Evolutionary conservation across 805 yeast species (phyloP), one percentile per base, ranked within the genome.

Genomic region (Yarrowia divulgata): DNA sequence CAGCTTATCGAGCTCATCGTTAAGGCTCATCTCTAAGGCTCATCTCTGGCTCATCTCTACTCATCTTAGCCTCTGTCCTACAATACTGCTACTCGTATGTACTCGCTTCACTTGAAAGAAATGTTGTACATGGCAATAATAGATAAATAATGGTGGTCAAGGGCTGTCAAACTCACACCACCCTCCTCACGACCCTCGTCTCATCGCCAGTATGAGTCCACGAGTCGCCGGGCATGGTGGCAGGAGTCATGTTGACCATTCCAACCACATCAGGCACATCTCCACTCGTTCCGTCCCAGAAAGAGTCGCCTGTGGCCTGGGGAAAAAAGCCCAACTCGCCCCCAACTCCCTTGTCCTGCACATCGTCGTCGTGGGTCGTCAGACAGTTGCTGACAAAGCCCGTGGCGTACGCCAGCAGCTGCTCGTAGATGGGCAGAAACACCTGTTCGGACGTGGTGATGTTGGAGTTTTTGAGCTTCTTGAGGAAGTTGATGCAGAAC

Each of bases 381-480:
- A 39, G 16, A 40, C 46, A 57, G 37, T 40, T 57, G 37, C 48
- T 57, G 14, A 42, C 63, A 40, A 60, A 60, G 14, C 67, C 67
- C 8, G 50, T 46, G 5, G 67, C 67, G 35, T 60, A 60, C 9
- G 67, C 67, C 32, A 60, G 16, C 29, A 60, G 54, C 43, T 45
- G 48, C 23, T 60, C 67, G 37, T 39, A 60, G 19, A 60, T 42
- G 42, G 67, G 43, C 42, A 60, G 42, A 23, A 60, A 60, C 8
- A 34, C 34, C 34, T 45, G 19, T 35, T 60, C 67, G 2, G 67
- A 46, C 14, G 67, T 35, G 8, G 18, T 45, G 34, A 60, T 46
- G 40, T 45, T 34, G 18, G 67, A 43, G 19, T 35, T 45, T 13
- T 43, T 19, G 23, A 60, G 34, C 43, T 46, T 60, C 34, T 60